Evolutionary conservation across 257 asterid species (phyloP).

Genomic region (Solanum appendiculatum): DNA sequence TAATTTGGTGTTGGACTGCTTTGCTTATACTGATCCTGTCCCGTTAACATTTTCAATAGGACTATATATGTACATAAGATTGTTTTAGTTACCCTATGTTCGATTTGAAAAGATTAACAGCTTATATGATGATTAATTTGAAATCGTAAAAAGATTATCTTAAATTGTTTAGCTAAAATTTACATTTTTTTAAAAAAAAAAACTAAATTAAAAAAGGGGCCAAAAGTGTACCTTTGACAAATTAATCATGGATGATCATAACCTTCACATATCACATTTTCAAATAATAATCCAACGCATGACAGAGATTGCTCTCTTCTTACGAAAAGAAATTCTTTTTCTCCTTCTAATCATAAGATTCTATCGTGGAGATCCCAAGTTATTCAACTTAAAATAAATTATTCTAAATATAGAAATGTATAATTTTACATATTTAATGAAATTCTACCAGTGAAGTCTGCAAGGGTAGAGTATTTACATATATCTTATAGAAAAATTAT

Average conservation of each 20-base stretch:
- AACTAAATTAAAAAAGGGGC: background rate
- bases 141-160: background rate
- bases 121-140: background rate
- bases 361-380: background rate
- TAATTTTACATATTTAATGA: too few species aligned
- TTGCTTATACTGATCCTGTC: too few species aligned
- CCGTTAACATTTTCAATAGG: too few species aligned
- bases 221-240: background rate
- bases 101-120: background rate
- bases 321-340: conserved; percentile 26
- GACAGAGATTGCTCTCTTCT: conserved; percentile 24
- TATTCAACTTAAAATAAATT: background rate
- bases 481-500: too few species aligned
- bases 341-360: conserved; percentile 8
- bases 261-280: background rate
- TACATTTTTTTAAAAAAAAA: background rate
- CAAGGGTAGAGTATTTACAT: accelerated
- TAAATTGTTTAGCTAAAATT: background rate
- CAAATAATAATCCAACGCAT: background rate
- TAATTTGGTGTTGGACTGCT: too few species aligned
- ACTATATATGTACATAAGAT: too few species aligned
- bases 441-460: accelerated
- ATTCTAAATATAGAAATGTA: too few species aligned
- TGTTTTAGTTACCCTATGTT: too few species aligned
- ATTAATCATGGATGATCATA: background rate